Base-by-base conservation (phyloP, 2,329 filamentous ascomycete genomes). In the Calonectria pseudoreteaudii region DNA sequence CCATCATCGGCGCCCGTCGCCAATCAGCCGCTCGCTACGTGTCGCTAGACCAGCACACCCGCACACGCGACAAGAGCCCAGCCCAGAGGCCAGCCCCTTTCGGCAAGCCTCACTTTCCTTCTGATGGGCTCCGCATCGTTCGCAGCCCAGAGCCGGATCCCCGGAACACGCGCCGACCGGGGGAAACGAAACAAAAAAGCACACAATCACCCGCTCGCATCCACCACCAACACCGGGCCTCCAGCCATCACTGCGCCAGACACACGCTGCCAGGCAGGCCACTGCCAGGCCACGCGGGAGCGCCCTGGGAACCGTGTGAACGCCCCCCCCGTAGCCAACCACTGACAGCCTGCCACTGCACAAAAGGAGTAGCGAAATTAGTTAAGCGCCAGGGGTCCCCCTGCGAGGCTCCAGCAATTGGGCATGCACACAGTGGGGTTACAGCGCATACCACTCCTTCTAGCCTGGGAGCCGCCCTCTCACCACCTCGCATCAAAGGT, bases 351-450 rank as follows among this genome's bases (percentile, higher is more conserved):
- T 23, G 56, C 56, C 56, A 62, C 56, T 36, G 31, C 23, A 36
- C 56, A 62, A 62, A 62, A 38, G 56, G 56, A 62, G 56, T 62
- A 62, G 56, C 56, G 56, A 62, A 28, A 62, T 62, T 62, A 41
- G 31, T 62, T 36, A 38, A 41, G 23, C 56, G 56, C 31, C 56
- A 62, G 56, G 56, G 56, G 56, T 38, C 56, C 36, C 56, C 56
- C 26, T 62, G 56, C 56, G 14, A 62, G n/a, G n/a, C 23, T 30
- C 38, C 56, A 41, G 56, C 38, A 38, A 38, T 62, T 62, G 34
- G 56, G 56, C 56, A 41, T 38, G 56, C 56, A 28, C 56, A 23
- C n/a, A 16, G 56, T 26, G 56, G 56, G 56, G 56, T 28, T 62
- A 38, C 34, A 38, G 23, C 56, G 23, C 56, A 62, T 36, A 41